Conservation (phyloP, 768 basidiomycete genomes). For the Kondoa subrosea region DNA sequence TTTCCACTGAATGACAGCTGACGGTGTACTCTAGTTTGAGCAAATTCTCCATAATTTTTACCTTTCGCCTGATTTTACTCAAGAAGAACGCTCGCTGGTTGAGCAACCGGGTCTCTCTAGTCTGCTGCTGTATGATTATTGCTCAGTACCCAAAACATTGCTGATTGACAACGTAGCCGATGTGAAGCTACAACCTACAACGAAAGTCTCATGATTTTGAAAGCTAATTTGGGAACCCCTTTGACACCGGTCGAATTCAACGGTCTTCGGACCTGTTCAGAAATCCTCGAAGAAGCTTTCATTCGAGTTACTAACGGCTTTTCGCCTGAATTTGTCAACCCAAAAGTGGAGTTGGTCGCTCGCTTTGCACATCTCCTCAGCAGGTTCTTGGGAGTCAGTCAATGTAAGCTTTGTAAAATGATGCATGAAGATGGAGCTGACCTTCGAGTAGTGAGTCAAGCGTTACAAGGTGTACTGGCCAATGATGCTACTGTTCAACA, state of each 20-base stretch:
- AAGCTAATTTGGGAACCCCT: background rate
- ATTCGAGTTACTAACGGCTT: background rate
- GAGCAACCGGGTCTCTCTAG: background rate
- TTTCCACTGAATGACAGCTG: background rate
- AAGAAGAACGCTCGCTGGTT: too few relatives aligned
- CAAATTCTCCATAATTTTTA: too few relatives aligned
- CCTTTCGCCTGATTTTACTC: too few relatives aligned
- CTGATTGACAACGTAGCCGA: constrained; percentile 5
- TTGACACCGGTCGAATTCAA: background rate
- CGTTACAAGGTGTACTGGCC: background rate
- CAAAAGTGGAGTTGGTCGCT: constrained; percentile 14
- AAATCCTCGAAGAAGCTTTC: constrained; percentile 10
- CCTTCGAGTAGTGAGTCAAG: background rate
- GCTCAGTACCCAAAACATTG: constrained; percentile 5
- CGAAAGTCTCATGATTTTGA: constrained; percentile 3
- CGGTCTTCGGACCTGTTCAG: constrained; percentile 1
- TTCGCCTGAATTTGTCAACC: constrained; percentile 3
- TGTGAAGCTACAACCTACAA: constrained; percentile 8
- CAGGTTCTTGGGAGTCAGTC: background rate
- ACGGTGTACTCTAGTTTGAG: constrained; percentile 14
- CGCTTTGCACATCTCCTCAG: constrained; percentile 2
- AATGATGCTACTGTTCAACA: background rate
- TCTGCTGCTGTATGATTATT: background rate
- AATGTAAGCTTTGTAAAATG: too few relatives aligned
- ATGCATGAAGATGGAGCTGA: too few relatives aligned